Conservation (phyloP, 225 moss, liverwort and hornwort species). For the Marchantia paleacea region DNA sequence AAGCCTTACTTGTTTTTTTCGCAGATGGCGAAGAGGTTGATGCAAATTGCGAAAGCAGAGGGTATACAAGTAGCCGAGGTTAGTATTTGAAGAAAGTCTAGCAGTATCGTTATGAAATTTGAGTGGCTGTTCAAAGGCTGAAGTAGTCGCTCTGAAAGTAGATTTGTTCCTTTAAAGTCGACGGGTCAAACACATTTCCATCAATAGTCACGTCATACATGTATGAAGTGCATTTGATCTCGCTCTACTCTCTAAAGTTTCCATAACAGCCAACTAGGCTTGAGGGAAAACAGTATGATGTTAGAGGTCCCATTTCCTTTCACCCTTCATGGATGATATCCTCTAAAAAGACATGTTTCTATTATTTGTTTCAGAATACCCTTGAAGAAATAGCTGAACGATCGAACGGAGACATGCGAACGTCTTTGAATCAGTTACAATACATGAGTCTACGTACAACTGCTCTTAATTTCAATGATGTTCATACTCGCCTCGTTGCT, state of each 20-base stretch:
- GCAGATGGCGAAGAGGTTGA: constrained; percentile 93
- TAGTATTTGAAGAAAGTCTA: not conserved
- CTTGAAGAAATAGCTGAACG: constrained; percentile 90
- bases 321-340: not conserved
- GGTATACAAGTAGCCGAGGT: constrained; percentile 81
- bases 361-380: constrained; percentile 52
- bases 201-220: too few relatives aligned
- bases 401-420: constrained; percentile 96
- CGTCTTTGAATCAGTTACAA: constrained; percentile 95
- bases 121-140: too few relatives aligned
- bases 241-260: too few relatives aligned
- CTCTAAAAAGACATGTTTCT: not conserved
- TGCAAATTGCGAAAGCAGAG: constrained; percentile 81
- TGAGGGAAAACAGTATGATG: too few relatives aligned
- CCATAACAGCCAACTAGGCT: too few relatives aligned
- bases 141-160: too few relatives aligned
- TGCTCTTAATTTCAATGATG: constrained; percentile 71
- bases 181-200: too few relatives aligned
- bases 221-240: too few relatives aligned
- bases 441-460: constrained; percentile 83
- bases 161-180: too few relatives aligned
- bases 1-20: not conserved
- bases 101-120: too few relatives aligned
- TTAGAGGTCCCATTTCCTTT: too few relatives aligned
- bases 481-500: constrained; percentile 78